A percentile compares a stretch with the other conserved stretches of the same genome.
Evolutionary conservation across 768 basidiomycete species (phyloP).

Genomic region (Suillus subaureus): DNA sequence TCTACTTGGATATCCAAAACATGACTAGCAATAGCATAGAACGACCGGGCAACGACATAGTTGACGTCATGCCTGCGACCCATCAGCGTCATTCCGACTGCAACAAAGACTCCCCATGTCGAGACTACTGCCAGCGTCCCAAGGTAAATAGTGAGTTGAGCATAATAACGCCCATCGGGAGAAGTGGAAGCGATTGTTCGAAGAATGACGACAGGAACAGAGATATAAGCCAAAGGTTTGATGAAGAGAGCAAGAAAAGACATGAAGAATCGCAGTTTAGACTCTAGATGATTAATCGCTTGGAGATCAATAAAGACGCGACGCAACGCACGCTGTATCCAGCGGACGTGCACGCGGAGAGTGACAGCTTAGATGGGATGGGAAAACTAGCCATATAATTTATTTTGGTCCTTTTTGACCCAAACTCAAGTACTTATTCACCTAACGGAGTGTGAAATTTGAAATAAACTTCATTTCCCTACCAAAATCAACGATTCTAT

Average conservation of each 20-base stretch:
- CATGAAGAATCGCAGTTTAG: slow-evolving; percentile 43
- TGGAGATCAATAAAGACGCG: slow-evolving; percentile 15
- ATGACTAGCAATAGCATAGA: slow-evolving; percentile 70
- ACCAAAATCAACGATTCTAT: neutral
- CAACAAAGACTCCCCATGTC: slow-evolving; percentile 69
- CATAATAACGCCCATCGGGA: slow-evolving; percentile 67
- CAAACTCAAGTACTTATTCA: neutral
- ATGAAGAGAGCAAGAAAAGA: slow-evolving; percentile 60
- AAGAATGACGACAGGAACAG: slow-evolving; percentile 69
- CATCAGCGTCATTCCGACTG: slow-evolving; percentile 62
- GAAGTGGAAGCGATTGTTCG: slow-evolving; percentile 59
- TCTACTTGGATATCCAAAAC: slow-evolving; percentile 68
- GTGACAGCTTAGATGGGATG: slow-evolving; percentile 29
- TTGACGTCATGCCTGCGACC: slow-evolving; percentile 82
- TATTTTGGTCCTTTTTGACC: slow-evolving; percentile 12
- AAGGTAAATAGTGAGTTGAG: slow-evolving; percentile 71
- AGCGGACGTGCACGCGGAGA: slow-evolving; percentile 23
- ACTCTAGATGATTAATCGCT: slow-evolving; percentile 18
- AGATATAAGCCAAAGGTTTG: slow-evolving; percentile 76
- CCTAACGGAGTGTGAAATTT: neutral
- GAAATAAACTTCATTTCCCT: neutral
- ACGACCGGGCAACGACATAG: slow-evolving; percentile 78
- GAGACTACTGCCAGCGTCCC: slow-evolving; percentile 71
- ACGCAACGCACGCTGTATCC: slow-evolving; percentile 28
- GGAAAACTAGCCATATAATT: slow-evolving; percentile 25